Evolutionary conservation across 164 flowering plant species (phyloP), one percentile per base, ranked within the genome.

Genomic region (Tetrastigma voinierianum): DNA sequence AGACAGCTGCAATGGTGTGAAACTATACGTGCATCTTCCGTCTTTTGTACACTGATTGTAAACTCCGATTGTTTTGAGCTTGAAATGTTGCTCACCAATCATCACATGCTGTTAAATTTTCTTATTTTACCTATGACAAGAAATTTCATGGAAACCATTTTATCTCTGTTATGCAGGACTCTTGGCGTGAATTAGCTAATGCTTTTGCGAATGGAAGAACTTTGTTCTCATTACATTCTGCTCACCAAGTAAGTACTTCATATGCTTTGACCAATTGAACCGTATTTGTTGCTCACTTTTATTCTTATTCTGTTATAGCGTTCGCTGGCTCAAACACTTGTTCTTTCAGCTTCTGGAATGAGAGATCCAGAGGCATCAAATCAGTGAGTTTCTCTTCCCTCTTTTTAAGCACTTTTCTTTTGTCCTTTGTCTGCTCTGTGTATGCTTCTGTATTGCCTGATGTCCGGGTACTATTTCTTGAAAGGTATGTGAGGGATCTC

Each of bases 301-400:
- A 9, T 64, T 45, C 54, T 59, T 7, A 16, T 67, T 23, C 61
- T 52, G 20, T 66, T 74, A 60, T 86, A 95, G 98, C 89, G 97
- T 19, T 89, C 93, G 14, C 84, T 95, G 71, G 94, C 98, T 62
- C 89, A 90, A 75, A 84, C 88, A 19, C 86, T 95, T 54, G 84
- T 84, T 61, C 86, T 86, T 61, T 88, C 96, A 56, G 96, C 91
- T 73, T 70, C 83, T 70, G 91, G 97, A 66, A 69, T 92, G 72
- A 78, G 68, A 67, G 80, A 71, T 70, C n/a, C 74, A 52, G 97
- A 87, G 67, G 83, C 81, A 65, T 78, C 97, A 66, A 86, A 86
- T 77, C 95, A 86, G 98, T 94, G 77, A 81, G 96, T 75, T 68
- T 65, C 49, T 11, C 4, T 32, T 4, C 16, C 17, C 23, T 46